These are phyloP conservation scores for Colletotrichum liriopes DNA, from an alignment of 2,329 filamentous ascomycete species.

Conservation along the genomic window DNA sequence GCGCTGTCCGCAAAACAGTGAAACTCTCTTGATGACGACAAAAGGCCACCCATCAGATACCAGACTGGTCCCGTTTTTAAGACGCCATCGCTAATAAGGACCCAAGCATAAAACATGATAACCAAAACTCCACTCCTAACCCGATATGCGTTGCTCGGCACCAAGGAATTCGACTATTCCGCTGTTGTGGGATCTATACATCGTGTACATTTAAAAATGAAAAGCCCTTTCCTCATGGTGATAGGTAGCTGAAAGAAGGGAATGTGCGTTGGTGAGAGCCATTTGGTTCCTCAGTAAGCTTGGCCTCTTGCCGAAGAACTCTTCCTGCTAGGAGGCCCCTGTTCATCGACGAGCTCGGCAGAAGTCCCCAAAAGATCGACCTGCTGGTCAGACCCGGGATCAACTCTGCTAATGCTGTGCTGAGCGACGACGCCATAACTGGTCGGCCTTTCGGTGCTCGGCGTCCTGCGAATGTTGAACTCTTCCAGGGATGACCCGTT, in stretches of 20 bases:
- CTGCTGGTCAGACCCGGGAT: conserved; percentile 60
- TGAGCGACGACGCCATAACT: conserved; percentile 72
- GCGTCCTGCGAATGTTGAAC: conserved; percentile 55
- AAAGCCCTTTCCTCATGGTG: background rate
- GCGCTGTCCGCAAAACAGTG: background rate
- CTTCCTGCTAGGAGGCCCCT: conserved; percentile 31
- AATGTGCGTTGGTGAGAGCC: background rate
- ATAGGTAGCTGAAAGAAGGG: background rate
- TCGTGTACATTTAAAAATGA: conserved; percentile 22
- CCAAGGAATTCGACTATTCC: conserved; percentile 4
- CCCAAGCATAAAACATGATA: conserved; percentile 7
- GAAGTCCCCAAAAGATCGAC: conserved; percentile 67
- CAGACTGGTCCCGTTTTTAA: conserved; percentile 36
- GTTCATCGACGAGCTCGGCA: conserved; percentile 70
- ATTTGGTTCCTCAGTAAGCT: conserved; percentile 5
- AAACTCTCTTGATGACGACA: background rate
- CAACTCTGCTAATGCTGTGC: conserved; percentile 70
- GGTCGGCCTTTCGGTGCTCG: conserved; percentile 64
- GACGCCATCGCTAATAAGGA: conserved; percentile 41
- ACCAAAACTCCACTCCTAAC: conserved; percentile 33
- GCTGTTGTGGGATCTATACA: conserved; percentile 22
- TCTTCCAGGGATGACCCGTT: conserved; percentile 66
- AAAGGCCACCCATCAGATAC: conserved; percentile 25
- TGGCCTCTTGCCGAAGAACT: conserved; percentile 35
- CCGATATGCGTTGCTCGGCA: conserved; percentile 4